phyloP scores from a whole-genome alignment of 164 flowering plant genomes.

The Piper betle region DNA sequence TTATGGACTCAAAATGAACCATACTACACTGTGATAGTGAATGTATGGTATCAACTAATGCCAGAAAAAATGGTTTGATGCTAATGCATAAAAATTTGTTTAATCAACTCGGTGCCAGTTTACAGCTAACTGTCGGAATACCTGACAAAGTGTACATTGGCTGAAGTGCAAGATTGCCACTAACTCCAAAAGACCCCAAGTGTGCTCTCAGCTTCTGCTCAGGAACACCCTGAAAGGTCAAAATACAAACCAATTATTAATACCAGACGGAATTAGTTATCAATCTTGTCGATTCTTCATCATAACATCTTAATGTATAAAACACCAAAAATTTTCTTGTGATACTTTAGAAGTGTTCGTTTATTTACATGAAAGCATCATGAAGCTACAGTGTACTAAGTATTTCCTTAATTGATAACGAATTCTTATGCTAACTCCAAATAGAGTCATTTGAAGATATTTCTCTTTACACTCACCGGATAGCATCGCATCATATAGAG shows the following conservation, averaged over 20 bases:
- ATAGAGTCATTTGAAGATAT: too few species aligned
- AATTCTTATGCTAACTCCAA: too few species aligned
- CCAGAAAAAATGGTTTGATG: background rate
- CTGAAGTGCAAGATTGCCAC: constrained; percentile 99
- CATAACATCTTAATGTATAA: too few species aligned
- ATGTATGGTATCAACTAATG: background rate
- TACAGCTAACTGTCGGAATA: too few species aligned
- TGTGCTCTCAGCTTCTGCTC: constrained; percentile 95
- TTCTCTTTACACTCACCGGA: constrained; percentile 49
- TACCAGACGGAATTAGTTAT: background rate
- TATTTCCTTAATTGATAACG: too few species aligned
- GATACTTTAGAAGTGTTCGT: too few species aligned
- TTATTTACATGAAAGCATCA: too few species aligned
- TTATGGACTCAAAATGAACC: too few species aligned
- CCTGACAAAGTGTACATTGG: constrained; percentile 99
- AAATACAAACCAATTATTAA: constrained; percentile 1
- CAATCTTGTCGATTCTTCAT: background rate
- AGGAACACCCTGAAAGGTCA: constrained; percentile 72
- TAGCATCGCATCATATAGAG: constrained; percentile 97
- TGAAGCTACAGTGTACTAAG: too few species aligned
- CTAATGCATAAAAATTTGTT: background rate
- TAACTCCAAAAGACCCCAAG: constrained; percentile 94
- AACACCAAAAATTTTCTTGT: too few species aligned
- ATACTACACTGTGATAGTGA: too few species aligned
- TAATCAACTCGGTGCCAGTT: too few species aligned